Evolutionary conservation across 495 filamentous ascomycete species (phyloP).

Genomic region (Bacidia gigantensis): DNA sequence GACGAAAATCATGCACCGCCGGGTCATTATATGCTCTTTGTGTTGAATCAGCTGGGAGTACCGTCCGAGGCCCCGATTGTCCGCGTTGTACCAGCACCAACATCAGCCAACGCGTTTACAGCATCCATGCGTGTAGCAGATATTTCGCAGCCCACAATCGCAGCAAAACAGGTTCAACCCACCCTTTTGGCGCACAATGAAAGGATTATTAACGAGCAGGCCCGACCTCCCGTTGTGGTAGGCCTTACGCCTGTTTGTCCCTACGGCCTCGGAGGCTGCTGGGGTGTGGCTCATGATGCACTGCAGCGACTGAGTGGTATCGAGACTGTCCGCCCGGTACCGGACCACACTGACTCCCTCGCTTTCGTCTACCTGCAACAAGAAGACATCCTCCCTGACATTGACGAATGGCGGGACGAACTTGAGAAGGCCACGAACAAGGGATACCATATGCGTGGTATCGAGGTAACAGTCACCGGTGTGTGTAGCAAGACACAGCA

Average conservation of each 20-base stretch:
- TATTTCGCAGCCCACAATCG: too few relatives aligned
- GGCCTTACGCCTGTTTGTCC: conserved; percentile 13
- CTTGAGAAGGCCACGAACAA: conserved; percentile 10
- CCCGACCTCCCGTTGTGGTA: conserved; percentile 12
- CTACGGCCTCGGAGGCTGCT: conserved; percentile 15
- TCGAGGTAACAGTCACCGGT: conserved; percentile 15
- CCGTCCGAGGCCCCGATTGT: too few relatives aligned
- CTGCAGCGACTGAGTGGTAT: conserved; percentile 13
- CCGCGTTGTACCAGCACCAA: too few relatives aligned
- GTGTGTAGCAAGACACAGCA: conserved; percentile 12
- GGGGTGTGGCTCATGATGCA: conserved; percentile 15
- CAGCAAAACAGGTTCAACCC: conserved; percentile 6
- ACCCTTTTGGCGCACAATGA: conserved; percentile 12
- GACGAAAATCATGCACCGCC: too few relatives aligned
- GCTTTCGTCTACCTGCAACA: conserved; percentile 15
- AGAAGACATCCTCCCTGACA: conserved; percentile 15
- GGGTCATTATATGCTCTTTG: too few relatives aligned
- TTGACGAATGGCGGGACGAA: conserved; percentile 14
- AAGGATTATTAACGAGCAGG: conserved; percentile 12
- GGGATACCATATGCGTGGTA: conserved; percentile 13
- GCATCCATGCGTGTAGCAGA: too few relatives aligned
- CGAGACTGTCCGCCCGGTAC: conserved; percentile 11
- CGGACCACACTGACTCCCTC: conserved; percentile 11
- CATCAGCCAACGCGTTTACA: too few relatives aligned
- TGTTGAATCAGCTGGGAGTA: too few relatives aligned